Evolutionary conservation across 148 eudicot species (phyloP).

Genomic region (Arbutus unedo): DNA sequence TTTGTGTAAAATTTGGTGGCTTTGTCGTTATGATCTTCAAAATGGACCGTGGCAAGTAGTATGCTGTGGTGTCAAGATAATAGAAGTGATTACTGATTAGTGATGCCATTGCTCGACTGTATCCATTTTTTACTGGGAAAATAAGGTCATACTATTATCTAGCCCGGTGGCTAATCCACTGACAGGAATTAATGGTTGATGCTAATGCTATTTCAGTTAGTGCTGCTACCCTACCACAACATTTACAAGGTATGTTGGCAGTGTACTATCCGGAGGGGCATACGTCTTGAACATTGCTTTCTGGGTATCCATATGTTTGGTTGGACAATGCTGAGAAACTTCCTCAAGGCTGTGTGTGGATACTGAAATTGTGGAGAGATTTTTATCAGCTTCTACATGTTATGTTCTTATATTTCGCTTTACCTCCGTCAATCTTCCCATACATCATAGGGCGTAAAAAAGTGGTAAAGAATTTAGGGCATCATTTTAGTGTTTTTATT

Average conservation of each 20-base stretch:
- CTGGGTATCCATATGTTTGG: not conserved
- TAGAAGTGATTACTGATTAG: not conserved
- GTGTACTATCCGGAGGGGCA: not conserved
- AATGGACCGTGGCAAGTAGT: not conserved
- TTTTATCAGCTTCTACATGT: not conserved
- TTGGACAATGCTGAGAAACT: not conserved
- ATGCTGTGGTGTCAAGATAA: constrained; percentile 6
- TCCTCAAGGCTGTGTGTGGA: not conserved
- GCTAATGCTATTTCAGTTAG: not conserved
- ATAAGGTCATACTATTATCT: not conserved
- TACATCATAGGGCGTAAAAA: not conserved
- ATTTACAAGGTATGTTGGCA: not conserved
- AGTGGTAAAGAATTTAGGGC: not conserved
- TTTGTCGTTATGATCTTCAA: not conserved
- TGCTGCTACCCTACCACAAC: not conserved
- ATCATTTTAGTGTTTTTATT: not conserved
- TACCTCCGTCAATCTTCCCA: not conserved
- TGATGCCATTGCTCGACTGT: not conserved
- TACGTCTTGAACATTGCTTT: not conserved
- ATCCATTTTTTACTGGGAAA: not conserved
- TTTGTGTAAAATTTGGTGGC: not conserved
- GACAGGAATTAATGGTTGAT: not conserved
- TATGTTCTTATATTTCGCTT: not conserved
- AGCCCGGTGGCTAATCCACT: not conserved
- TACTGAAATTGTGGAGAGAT: not conserved